A percentile compares a stretch with the other conserved stretches of the same genome.
phyloP scores from a whole-genome alignment of 805 yeast genomes.

The Kodamaea hsintzibuensis region DNA sequence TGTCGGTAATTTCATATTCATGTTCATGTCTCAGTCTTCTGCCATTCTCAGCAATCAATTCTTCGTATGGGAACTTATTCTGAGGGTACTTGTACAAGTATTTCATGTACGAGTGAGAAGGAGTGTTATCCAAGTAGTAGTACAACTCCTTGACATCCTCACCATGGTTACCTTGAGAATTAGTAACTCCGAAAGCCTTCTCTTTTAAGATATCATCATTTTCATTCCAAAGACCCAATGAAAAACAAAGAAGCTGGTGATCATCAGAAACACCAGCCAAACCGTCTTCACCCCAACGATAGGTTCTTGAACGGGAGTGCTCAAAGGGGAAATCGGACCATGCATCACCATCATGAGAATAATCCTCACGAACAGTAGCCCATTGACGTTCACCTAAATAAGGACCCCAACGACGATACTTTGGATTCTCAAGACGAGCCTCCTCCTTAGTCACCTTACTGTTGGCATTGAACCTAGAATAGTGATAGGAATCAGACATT shows the following conservation, averaged over 20 bases:
- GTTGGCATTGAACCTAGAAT: conserved; percentile 1
- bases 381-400: conserved; percentile 79
- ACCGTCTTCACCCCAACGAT: conserved; percentile 97
- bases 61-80: conserved; percentile 74
- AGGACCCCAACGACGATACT: conserved; percentile 71
- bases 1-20: conserved; percentile 84
- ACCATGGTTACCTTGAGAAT: conserved; percentile 94
- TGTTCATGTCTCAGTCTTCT: conserved; percentile 63
- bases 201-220: conserved; percentile 84
- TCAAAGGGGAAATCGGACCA: conserved; percentile 89
- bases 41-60: conserved; percentile 66
- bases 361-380: conserved; percentile 84
- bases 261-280: conserved; percentile 86
- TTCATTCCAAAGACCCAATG: conserved; percentile 92
- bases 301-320: conserved; percentile 75
- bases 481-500: conserved; percentile 3
- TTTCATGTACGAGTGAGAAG: conserved; percentile 91
- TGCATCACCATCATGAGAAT: conserved; percentile 82
- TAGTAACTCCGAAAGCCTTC: conserved; percentile 83
- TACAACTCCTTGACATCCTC: conserved; percentile 90
- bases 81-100: conserved; percentile 93
- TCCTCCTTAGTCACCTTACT: conserved; percentile 36
- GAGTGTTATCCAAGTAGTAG: conserved; percentile 87
- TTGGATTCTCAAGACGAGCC: conserved; percentile 33
- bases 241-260: conserved; percentile 71